Evolutionary conservation across 306 rosid genomes (phyloP), one percentile per base, ranked within the genome.

Genomic region (Pyrus bretschneideri): DNA sequence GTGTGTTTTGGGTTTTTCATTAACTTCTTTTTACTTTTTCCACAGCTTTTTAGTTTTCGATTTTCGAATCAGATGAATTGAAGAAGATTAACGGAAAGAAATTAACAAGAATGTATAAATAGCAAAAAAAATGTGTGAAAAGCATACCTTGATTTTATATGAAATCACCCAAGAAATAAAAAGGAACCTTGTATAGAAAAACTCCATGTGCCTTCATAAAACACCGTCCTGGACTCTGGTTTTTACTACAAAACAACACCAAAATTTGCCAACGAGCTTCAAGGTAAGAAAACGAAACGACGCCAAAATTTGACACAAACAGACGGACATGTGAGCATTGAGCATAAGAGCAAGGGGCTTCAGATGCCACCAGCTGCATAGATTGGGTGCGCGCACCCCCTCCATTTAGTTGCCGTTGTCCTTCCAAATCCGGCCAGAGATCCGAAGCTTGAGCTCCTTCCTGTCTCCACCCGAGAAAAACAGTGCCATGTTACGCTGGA

Each of bases 401-500:
- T 66, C 62, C 60, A 63, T 63, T 69, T 70, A 74, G 62, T 69
- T 57, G 42, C 55, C 33, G 74, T 25, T 71, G 55, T 73, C 78
- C 70, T 71, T 81, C 77, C 81, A 76, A 29, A 81, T 81, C 25
- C 64, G 70, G 33, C 78, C 78, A 0, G 84, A 55, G 35, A 81
- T 40, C 73, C 78, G 73, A 31, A 81, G 84, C 81, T 76, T 81
- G 19, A 81, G 81, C 78, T 76, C 70, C 70, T 76, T 71, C 55
- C 81, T 27, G 38, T 81, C 81, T n/a, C 84, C 81, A 9, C 70
- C 69, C 9, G 84, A 76, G 81, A 76, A 81, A 71, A 76, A 81
- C 5, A 76, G 84, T 55, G 84, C 84, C 69, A 81, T 81, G 78
- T 76, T 76, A 2, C 74, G 55, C 45, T 76, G 81, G n/a, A 81